Percentiles rank a stretch among this genome's conserved stretches.
phyloP scores from a whole-genome alignment of 2,329 filamentous ascomycete species.

The Trichoderma simmonsii region DNA sequence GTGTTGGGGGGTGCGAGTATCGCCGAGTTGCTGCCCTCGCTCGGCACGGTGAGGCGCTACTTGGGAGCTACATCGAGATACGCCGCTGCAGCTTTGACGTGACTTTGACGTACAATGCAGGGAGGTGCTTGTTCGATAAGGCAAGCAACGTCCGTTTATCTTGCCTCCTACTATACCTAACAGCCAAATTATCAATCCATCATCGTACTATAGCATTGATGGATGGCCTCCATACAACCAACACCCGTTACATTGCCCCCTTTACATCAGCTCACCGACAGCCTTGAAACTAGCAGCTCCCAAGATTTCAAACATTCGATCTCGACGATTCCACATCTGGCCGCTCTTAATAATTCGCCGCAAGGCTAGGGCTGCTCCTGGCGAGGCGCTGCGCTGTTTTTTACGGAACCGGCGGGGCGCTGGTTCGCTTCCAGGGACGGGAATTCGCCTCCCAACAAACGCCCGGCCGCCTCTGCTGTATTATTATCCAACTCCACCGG shows the following conservation, averaged over 20 bases:
- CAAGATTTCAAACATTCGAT: background rate
- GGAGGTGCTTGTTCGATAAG: background rate
- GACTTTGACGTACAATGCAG: background rate
- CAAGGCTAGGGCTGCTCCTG: conserved; percentile 2
- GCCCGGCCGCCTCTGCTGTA: background rate
- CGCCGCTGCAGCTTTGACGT: background rate
- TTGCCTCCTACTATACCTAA: too few relatives aligned
- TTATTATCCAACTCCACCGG: background rate
- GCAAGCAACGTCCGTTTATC: background rate
- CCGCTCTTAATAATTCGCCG: background rate
- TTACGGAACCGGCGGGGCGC: conserved; percentile 18
- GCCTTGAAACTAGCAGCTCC: background rate
- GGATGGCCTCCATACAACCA: background rate
- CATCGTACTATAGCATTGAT: background rate
- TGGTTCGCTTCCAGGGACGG: background rate
- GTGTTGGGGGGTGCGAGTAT: background rate
- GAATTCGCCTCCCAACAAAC: conserved; percentile 11
- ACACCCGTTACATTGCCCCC: background rate
- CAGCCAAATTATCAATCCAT: background rate
- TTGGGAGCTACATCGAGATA: background rate
- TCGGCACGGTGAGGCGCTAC: background rate
- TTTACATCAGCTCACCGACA: background rate
- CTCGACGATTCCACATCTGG: background rate
- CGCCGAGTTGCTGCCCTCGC: background rate
- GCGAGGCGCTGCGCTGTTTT: conserved; percentile 11